Evolutionary conservation across 2,329 filamentous ascomycete genomes (phyloP).

Genomic region (Bipolaris sorokiniana): DNA sequence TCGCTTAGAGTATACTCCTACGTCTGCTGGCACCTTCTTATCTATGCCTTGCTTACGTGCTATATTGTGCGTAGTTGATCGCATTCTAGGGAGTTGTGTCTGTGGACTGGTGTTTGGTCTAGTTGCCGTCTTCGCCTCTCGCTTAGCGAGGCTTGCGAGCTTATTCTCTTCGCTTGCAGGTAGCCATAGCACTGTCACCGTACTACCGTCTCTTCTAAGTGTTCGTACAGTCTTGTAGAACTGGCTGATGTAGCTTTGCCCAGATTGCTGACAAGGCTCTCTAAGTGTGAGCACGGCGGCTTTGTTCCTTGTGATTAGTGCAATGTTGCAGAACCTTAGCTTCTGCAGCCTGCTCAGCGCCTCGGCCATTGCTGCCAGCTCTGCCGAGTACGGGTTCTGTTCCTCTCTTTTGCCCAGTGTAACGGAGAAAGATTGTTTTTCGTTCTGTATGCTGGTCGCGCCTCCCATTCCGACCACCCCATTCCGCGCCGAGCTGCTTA

Average conservation of each 20-base stretch:
- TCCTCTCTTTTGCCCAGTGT: no score
- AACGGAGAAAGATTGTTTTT: slow-evolving; percentile 16
- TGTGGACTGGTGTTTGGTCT: no score
- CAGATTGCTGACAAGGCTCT: slow-evolving; percentile 12
- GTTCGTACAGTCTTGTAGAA: slow-evolving; percentile 10
- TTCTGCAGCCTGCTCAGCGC: slow-evolving; percentile 11
- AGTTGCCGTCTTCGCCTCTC: no score
- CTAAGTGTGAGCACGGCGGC: slow-evolving; percentile 16
- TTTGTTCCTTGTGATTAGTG: slow-evolving; percentile 17
- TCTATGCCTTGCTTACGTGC: no score
- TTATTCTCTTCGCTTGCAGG: slow-evolving; percentile 18
- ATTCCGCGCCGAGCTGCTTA: slow-evolving; percentile 11
- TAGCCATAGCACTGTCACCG: slow-evolving; percentile 16
- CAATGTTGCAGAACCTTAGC: slow-evolving; percentile 14
- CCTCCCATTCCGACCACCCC: slow-evolving; percentile 15
- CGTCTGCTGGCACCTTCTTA: no score
- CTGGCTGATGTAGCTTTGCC: slow-evolving; percentile 13
- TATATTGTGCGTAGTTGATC: no score
- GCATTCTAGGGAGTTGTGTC: no score
- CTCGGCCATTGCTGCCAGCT: slow-evolving; percentile 10
- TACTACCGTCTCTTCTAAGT: slow-evolving; percentile 12
- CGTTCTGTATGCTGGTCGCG: slow-evolving; percentile 12
- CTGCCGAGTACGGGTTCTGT: slow-evolving; percentile 13
- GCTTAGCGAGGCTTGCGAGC: no score
- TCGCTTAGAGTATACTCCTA: no score